These are phyloP conservation scores for Hirsutella minnesotensis DNA, from an alignment of 2,329 filamentous ascomycete genomes.

Conservation along the genomic window DNA sequence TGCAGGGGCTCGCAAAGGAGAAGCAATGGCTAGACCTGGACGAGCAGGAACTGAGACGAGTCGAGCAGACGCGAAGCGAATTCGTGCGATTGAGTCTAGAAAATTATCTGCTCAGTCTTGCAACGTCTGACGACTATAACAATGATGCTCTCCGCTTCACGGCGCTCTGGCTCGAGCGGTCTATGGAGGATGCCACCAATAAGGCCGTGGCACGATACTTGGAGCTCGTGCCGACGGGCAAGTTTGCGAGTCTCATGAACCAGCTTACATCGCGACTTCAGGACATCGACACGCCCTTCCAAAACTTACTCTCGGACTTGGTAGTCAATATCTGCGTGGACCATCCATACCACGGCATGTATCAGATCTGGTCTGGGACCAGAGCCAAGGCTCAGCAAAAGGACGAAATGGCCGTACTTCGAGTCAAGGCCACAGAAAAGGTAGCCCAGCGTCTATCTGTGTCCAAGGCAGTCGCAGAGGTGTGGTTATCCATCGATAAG, in stretches of 20 bases:
- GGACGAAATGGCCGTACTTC: slow-evolving; percentile 63
- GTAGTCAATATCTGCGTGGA: slow-evolving; percentile 79
- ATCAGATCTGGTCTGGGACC: slow-evolving; percentile 81
- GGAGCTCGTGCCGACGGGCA: slow-evolving; percentile 67
- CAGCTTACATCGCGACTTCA: slow-evolving; percentile 90
- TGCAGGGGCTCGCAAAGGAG: slow-evolving; percentile 56
- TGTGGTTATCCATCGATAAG: slow-evolving; percentile 62
- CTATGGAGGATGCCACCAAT: slow-evolving; percentile 66
- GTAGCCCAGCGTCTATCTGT: slow-evolving; percentile 51
- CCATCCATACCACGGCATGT: slow-evolving; percentile 94
- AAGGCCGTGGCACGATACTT: slow-evolving; percentile 61
- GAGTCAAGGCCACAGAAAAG: slow-evolving; percentile 59
- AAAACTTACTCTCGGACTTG: slow-evolving; percentile 59
- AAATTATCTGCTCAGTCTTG: slow-evolving; percentile 80
- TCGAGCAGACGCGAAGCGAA: slow-evolving; percentile 63
- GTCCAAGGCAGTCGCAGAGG: slow-evolving; percentile 35
- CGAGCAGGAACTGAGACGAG: slow-evolving; percentile 69
- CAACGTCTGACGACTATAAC: slow-evolving; percentile 77
- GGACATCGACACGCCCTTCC: slow-evolving; percentile 59
- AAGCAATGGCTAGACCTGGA: slow-evolving; percentile 86
- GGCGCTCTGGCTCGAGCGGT: slow-evolving; percentile 84
- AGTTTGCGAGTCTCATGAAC: slow-evolving; percentile 89
- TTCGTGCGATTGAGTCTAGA: slow-evolving; percentile 84
- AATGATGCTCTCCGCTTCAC: slow-evolving; percentile 87
- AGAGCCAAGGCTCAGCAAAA: slow-evolving; percentile 56